Evolutionary conservation across 176 grass and related monocot species (phyloP).

Genomic region (Miscanthus lutarioriparius): DNA sequence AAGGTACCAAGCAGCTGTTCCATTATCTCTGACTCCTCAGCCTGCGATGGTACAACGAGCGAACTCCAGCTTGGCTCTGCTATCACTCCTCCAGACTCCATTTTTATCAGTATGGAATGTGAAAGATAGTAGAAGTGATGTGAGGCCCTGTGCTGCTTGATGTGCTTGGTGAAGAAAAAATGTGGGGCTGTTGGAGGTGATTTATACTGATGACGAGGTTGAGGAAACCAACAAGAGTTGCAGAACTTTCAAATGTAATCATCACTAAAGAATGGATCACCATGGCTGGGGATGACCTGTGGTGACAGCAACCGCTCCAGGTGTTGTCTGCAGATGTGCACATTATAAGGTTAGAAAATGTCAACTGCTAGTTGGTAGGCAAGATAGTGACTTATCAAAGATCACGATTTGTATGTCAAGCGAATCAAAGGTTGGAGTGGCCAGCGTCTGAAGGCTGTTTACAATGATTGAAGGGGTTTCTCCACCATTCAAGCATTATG

Average conservation of each 20-base stretch:
- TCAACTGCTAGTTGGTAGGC: slow-evolving; percentile 50
- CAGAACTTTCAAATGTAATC: slow-evolving; percentile 40
- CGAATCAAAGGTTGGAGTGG: slow-evolving; percentile 28
- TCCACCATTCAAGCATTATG: slow-evolving; percentile 15
- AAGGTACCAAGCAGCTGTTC: slow-evolving; percentile 47
- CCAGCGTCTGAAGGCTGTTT: slow-evolving; percentile 6
- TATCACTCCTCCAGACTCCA: slow-evolving; percentile 63
- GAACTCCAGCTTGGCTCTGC: slow-evolving; percentile 46
- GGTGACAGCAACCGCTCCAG: slow-evolving; percentile 37
- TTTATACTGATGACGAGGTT: slow-evolving; percentile 55
- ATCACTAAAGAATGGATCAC: slow-evolving; percentile 46
- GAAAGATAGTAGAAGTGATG: slow-evolving; percentile 27
- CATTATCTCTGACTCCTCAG: slow-evolving; percentile 62
- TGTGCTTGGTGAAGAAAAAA: slow-evolving; percentile 51
- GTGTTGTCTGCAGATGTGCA: slow-evolving; percentile 9
- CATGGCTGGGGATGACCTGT: slow-evolving; percentile 52
- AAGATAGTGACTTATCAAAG: slow-evolving; percentile 26
- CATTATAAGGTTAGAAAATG: slow-evolving; percentile 41
- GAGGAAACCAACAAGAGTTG: slow-evolving; percentile 4
- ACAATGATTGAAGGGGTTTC: slow-evolving; percentile 38
- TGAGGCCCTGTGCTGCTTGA: slow-evolving; percentile 34
- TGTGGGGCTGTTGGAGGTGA: slow-evolving; percentile 27
- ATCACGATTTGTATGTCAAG: slow-evolving; percentile 36
- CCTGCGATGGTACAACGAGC: slow-evolving; percentile 30
- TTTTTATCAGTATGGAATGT: slow-evolving; percentile 37